Conservation (phyloP, 2,329 filamentous ascomycete species). For the Lecanoromycetidae sp. region DNA sequence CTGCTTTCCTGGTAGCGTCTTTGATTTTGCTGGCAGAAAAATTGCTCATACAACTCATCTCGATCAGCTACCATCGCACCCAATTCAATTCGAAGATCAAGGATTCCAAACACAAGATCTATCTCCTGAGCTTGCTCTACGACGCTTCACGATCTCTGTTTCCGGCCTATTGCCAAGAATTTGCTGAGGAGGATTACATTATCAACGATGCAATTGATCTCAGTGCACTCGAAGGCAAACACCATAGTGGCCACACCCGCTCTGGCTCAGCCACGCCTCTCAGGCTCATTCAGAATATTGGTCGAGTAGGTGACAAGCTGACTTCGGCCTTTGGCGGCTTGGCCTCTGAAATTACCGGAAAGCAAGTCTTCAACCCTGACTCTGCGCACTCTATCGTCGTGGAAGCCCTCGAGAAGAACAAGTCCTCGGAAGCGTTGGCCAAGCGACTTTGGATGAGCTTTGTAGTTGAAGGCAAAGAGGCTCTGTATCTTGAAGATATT, state of each 20-base stretch:
- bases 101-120: slow-evolving; percentile 76
- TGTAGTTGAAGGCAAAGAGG: slow-evolving; percentile 76
- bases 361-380: slow-evolving; percentile 86
- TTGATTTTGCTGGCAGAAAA: slow-evolving; percentile 48
- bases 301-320: slow-evolving; percentile 80
- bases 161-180: slow-evolving; percentile 83
- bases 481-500: slow-evolving; percentile 69
- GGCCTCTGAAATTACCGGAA: slow-evolving; percentile 87
- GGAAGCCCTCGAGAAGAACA: slow-evolving; percentile 73
- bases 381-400: slow-evolving; percentile 82
- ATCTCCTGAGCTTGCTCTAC: slow-evolving; percentile 71
- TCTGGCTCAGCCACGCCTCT: slow-evolving; percentile 63
- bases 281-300: slow-evolving; percentile 62
- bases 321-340: slow-evolving; percentile 88
- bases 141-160: slow-evolving; percentile 82
- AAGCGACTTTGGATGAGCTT: slow-evolving; percentile 97
- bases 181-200: slow-evolving; percentile 78
- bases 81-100: slow-evolving; percentile 62
- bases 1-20: slow-evolving; percentile 44
- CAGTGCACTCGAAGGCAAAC: slow-evolving; percentile 36
- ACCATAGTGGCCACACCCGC: slow-evolving; percentile 34
- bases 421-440: slow-evolving; percentile 82
- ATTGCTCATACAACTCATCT: slow-evolving; percentile 51
- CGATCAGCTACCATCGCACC: slow-evolving; percentile 56
- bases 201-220: slow-evolving; percentile 77